Conservation (phyloP, 179 eudicot genomes). For the Actinidia arguta region DNA sequence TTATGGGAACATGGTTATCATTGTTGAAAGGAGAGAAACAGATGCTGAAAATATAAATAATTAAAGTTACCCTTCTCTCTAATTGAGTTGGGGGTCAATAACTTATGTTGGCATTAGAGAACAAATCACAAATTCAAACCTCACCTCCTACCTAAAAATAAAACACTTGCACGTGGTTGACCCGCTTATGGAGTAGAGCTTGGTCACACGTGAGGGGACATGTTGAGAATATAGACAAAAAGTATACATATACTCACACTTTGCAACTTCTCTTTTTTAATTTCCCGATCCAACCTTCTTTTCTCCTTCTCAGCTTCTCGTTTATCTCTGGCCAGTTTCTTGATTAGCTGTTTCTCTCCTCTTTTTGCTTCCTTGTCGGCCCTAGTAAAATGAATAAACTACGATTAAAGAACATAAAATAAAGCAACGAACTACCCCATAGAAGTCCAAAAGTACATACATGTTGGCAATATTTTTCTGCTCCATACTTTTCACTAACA, state of each 20-base stretch:
- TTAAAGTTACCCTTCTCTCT: too few species aligned
- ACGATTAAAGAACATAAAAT: slow-evolving; percentile 13
- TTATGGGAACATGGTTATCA: too few species aligned
- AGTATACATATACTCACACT: slow-evolving; percentile 52
- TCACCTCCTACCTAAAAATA: too few species aligned
- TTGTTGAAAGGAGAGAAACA: too few species aligned
- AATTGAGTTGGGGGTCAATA: too few species aligned
- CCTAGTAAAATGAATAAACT: slow-evolving; percentile 44
- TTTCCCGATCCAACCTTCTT: slow-evolving; percentile 77
- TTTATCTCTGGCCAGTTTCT: slow-evolving; percentile 77
- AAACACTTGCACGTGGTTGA: too few species aligned
- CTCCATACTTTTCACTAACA: slow-evolving; percentile 52
- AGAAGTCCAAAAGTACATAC: slow-evolving; percentile 43
- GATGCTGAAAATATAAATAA: too few species aligned
- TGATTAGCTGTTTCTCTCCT: slow-evolving; percentile 55
- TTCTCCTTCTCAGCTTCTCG: slow-evolving; percentile 81
- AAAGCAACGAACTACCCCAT: slow-evolving; percentile 11
- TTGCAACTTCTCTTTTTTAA: slow-evolving; percentile 82
- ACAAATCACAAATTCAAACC: too few species aligned
- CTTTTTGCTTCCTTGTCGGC: slow-evolving; percentile 64
- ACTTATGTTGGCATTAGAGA: too few species aligned
- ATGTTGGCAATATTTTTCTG: slow-evolving; percentile 67
- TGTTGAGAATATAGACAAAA: too few species aligned
- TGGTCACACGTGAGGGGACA: too few species aligned
- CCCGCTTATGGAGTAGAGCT: too few species aligned